Percentiles rank a stretch among this genome's conserved stretches.
These are phyloP conservation scores for Bacidia gigantensis DNA, from an alignment of 495 filamentous ascomycete genomes.

Conservation along the genomic window DNA sequence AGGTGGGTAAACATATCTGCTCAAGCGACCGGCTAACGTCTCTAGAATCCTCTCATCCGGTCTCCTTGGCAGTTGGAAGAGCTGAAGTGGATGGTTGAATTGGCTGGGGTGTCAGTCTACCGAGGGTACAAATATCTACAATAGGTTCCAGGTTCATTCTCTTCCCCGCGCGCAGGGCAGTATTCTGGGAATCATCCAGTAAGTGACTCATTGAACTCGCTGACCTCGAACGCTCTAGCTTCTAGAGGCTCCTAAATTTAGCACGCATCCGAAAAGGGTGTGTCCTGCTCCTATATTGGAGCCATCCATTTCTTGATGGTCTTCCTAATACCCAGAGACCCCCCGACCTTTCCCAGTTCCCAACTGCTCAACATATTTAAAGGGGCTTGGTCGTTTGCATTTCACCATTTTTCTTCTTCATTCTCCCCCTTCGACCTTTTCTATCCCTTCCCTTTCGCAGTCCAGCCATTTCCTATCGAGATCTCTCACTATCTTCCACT, in stretches of 20 bases:
- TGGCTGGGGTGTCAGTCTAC: neutral
- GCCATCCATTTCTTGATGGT: neutral
- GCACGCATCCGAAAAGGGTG: neutral
- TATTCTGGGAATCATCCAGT: too few species aligned
- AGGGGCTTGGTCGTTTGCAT: neutral
- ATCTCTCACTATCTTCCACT: too few species aligned
- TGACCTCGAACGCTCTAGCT: neutral
- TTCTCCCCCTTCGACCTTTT: constrained; percentile 1
- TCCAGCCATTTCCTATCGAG: too few species aligned
- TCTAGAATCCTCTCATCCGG: constrained; percentile 4
- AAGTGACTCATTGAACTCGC: too few species aligned
- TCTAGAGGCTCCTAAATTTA: neutral
- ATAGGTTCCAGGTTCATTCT: too few species aligned
- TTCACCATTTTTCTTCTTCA: neutral
- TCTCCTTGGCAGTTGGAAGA: neutral
- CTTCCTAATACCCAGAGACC: neutral
- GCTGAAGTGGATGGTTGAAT: neutral
- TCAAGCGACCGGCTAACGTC: neutral
- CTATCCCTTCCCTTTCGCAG: neutral
- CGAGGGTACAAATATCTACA: neutral
- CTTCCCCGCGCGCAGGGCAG: too few species aligned
- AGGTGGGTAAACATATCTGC: constrained; percentile 19
- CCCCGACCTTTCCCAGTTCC: neutral
- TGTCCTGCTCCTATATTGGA: too few species aligned
- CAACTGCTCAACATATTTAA: neutral